These are phyloP conservation scores for Paramicrosporidium saccamoebae DNA, from an alignment of 371 early-diverging fungal genomes.

Conservation along the genomic window DNA sequence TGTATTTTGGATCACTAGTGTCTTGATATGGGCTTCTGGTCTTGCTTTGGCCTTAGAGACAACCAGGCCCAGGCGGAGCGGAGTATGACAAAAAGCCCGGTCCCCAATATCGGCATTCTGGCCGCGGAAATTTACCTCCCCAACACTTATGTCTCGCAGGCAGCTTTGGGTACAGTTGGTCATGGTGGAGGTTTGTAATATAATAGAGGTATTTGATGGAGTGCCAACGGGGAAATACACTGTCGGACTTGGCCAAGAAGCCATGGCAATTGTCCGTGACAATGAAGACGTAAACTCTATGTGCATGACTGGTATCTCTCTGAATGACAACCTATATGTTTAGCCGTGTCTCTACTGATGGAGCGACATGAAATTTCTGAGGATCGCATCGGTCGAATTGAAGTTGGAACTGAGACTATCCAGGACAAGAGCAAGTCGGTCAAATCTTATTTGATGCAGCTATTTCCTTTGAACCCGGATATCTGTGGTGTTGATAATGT, in stretches of 20 bases:
- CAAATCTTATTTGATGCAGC: conserved; percentile 75
- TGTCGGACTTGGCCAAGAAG: conserved; percentile 75
- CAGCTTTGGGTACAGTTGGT: not conserved
- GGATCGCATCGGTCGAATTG: conserved; percentile 63
- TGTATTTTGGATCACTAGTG: too few relatives aligned
- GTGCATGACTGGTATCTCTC: conserved; percentile 38
- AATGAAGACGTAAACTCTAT: conserved; percentile 82
- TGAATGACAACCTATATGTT: conserved; percentile 1
- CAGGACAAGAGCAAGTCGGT: conserved; percentile 91
- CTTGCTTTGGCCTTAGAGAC: too few relatives aligned
- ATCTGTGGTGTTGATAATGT: conserved; percentile 88
- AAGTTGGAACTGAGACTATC: conserved; percentile 94
- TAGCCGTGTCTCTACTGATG: conserved; percentile 58
- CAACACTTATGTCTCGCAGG: not conserved
- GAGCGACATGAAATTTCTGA: conserved; percentile 56
- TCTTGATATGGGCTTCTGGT: too few relatives aligned
- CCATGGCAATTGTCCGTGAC: conserved; percentile 82
- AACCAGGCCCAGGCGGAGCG: too few relatives aligned
- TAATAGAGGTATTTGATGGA: conserved; percentile 59
- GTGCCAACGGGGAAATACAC: conserved; percentile 87
- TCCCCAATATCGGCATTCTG: too few relatives aligned
- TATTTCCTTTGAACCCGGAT: conserved; percentile 68
- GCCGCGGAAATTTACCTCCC: too few relatives aligned
- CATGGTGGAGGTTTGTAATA: not conserved
- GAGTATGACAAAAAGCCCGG: too few relatives aligned